Percentiles rank a stretch among this genome's conserved stretches.
Conservation (phyloP, 2,329 filamentous ascomycete genomes). For the Rutstroemia sp. region DNA sequence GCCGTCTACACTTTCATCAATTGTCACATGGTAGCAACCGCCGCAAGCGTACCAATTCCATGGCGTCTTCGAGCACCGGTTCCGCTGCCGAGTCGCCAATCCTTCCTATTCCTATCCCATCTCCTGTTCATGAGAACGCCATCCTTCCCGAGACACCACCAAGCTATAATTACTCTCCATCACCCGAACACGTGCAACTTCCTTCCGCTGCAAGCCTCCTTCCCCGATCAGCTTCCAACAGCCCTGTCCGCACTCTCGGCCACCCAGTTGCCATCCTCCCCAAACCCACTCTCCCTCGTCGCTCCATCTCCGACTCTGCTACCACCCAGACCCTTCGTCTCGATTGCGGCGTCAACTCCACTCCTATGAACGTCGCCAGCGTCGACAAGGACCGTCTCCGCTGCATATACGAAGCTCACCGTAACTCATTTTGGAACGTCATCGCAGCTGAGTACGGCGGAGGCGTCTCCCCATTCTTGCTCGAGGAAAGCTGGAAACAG, state of each 20-base stretch:
- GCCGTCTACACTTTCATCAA: slow-evolving; percentile 81
- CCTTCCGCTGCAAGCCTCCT: slow-evolving; percentile 40
- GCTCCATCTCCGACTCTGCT: slow-evolving; percentile 36
- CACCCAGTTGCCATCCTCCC: slow-evolving; percentile 57
- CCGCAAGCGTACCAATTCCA: slow-evolving; percentile 67
- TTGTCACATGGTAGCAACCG: slow-evolving; percentile 76
- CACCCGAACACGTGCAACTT: slow-evolving; percentile 28
- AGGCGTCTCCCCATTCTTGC: slow-evolving; percentile 50
- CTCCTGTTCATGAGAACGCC: slow-evolving; percentile 39
- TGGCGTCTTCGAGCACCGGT: slow-evolving; percentile 55
- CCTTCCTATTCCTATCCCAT: slow-evolving; percentile 40
- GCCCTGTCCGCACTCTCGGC: slow-evolving; percentile 35
- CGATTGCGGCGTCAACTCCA: slow-evolving; percentile 45
- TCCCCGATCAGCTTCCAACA: slow-evolving; percentile 46
- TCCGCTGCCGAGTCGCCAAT: slow-evolving; percentile 43
- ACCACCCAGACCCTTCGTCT: slow-evolving; percentile 42
- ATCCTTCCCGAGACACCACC: slow-evolving; percentile 26
- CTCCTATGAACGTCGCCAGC: slow-evolving; percentile 32
- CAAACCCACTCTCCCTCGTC: slow-evolving; percentile 47
- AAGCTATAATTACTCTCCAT: slow-evolving; percentile 32
- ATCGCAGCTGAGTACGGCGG: slow-evolving; percentile 66
- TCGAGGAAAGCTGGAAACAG: slow-evolving; percentile 61
- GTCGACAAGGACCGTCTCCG: slow-evolving; percentile 58
- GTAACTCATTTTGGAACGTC: slow-evolving; percentile 63
- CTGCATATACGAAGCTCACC: slow-evolving; percentile 62